These are phyloP conservation scores for Lichtheimia ramosa DNA, from an alignment of 371 early-diverging fungal species.

Conservation along the genomic window DNA sequence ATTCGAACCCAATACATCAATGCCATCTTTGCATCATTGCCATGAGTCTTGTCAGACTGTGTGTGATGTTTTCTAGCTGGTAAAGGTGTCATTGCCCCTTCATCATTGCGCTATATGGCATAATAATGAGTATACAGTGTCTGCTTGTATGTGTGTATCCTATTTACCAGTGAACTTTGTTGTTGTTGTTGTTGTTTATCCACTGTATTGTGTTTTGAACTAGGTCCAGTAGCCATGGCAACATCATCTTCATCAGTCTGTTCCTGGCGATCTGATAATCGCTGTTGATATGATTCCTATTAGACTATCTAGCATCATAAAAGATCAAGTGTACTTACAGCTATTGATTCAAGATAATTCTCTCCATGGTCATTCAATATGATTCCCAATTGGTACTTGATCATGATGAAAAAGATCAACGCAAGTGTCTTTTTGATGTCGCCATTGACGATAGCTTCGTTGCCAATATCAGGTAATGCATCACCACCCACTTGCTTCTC, in stretches of 20 bases:
- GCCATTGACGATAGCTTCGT: constrained; percentile 85
- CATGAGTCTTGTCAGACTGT: constrained; percentile 7
- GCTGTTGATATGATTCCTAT: neutral
- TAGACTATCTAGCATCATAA: too few relatives aligned
- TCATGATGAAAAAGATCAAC: constrained; percentile 81
- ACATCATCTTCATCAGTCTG: neutral
- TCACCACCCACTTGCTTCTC: constrained; percentile 61
- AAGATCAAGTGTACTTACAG: constrained; percentile 19
- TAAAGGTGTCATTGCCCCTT: constrained; percentile 1
- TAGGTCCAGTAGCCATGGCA: neutral
- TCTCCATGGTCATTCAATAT: constrained; percentile 49
- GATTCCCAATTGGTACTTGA: constrained; percentile 67
- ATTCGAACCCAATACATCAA: constrained; percentile 73
- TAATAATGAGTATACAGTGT: too few relatives aligned
- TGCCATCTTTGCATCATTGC: constrained; percentile 54
- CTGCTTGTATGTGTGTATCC: too few relatives aligned
- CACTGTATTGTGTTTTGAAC: neutral
- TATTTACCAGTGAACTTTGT: too few relatives aligned
- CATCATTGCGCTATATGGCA: too few relatives aligned
- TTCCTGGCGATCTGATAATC: constrained; percentile 1
- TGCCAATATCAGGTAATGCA: constrained; percentile 75
- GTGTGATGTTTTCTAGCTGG: neutral
- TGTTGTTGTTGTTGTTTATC: too few relatives aligned
- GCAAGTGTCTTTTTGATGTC: constrained; percentile 86
- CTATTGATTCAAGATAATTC: constrained; percentile 30